phyloP scores from a whole-genome alignment of 2,329 filamentous ascomycete species.

The Penicillium hordei region DNA sequence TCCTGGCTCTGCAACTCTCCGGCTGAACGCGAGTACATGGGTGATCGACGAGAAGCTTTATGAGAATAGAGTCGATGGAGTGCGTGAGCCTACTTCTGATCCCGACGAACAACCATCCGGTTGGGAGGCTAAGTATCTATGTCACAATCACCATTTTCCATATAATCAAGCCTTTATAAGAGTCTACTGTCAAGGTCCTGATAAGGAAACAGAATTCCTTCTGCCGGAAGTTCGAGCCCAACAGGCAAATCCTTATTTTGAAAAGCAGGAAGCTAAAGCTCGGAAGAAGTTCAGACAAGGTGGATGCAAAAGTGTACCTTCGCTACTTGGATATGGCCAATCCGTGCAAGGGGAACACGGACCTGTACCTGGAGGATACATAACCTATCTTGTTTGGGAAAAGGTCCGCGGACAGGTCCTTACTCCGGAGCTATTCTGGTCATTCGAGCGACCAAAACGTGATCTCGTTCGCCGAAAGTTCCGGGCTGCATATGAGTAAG shows the following conservation, averaged over 20 bases:
- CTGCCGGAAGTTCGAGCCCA: slow-evolving; percentile 3
- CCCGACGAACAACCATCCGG: slow-evolving; percentile 1
- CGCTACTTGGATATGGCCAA: slow-evolving; percentile 6
- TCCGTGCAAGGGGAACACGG: slow-evolving; percentile 3
- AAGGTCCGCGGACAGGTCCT: slow-evolving; percentile 6
- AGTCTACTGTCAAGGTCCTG: slow-evolving; percentile 6
- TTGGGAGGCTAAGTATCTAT: slow-evolving; percentile 8
- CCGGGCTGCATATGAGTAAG: slow-evolving; percentile 6
- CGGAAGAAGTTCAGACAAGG: slow-evolving; percentile 1
- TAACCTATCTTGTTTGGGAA: slow-evolving; percentile 6
- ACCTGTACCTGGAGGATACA: slow-evolving; percentile 8
- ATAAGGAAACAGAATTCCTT: slow-evolving; percentile 7
- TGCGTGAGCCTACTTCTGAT: slow-evolving; percentile 1
- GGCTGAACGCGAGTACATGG: slow-evolving; percentile 5
- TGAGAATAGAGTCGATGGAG: slow-evolving; percentile 8
- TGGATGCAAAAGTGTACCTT: slow-evolving; percentile 6
- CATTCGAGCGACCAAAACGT: slow-evolving; percentile 4
- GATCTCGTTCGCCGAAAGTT: slow-evolving; percentile 5
- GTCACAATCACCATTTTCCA: neutral
- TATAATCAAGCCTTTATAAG: slow-evolving; percentile 4
- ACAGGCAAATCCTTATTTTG: slow-evolving; percentile 4
- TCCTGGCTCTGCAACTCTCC: slow-evolving; percentile 1
- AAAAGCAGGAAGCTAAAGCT: slow-evolving; percentile 3
- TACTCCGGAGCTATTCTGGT: slow-evolving; percentile 1
- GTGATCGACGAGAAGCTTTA: slow-evolving; percentile 6